phyloP scores from a whole-genome alignment of 371 early-diverging fungal genomes.

The Capniomyces stellatus region DNA sequence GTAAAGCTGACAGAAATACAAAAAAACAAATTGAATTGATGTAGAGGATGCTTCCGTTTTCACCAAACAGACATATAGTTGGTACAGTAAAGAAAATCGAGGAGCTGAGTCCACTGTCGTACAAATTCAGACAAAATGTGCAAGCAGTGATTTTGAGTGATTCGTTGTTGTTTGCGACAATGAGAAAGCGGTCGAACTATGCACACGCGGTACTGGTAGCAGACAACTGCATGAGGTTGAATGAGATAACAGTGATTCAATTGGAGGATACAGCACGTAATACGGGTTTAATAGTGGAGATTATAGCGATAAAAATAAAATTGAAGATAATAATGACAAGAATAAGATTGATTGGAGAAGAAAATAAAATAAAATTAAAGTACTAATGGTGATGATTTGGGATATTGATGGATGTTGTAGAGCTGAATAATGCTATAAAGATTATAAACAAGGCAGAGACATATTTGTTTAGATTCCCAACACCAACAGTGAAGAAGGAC shows the following conservation, averaged over 20 bases:
- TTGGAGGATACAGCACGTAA: slow-evolving; percentile 59
- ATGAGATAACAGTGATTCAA: slow-evolving; percentile 60
- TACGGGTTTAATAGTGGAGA: neutral
- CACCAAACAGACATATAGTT: slow-evolving; percentile 53
- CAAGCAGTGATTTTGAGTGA: slow-evolving; percentile 67
- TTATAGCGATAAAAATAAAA: too few species aligned
- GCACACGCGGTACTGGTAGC: slow-evolving; percentile 53
- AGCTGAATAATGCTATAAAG: slow-evolving; percentile 52
- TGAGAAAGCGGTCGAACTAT: slow-evolving; percentile 49
- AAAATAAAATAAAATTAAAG: neutral
- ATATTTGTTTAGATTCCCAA: slow-evolving; percentile 52
- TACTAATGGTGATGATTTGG: neutral
- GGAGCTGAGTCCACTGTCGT: slow-evolving; percentile 57
- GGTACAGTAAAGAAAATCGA: slow-evolving; percentile 54
- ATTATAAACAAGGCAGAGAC: slow-evolving; percentile 51
- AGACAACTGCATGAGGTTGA: slow-evolving; percentile 53
- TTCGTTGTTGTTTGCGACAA: slow-evolving; percentile 51
- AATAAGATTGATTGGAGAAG: neutral
- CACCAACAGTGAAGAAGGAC: slow-evolving; percentile 49
- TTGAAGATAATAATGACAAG: too few species aligned
- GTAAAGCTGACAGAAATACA: neutral
- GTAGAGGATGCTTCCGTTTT: slow-evolving; percentile 56
- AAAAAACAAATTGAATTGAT: neutral
- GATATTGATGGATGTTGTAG: slow-evolving; percentile 37
- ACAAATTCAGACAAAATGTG: slow-evolving; percentile 52